Evolutionary conservation across 768 basidiomycete genomes (phyloP), one percentile per base, ranked within the genome.

Genomic region (Panellus pusillus): DNA sequence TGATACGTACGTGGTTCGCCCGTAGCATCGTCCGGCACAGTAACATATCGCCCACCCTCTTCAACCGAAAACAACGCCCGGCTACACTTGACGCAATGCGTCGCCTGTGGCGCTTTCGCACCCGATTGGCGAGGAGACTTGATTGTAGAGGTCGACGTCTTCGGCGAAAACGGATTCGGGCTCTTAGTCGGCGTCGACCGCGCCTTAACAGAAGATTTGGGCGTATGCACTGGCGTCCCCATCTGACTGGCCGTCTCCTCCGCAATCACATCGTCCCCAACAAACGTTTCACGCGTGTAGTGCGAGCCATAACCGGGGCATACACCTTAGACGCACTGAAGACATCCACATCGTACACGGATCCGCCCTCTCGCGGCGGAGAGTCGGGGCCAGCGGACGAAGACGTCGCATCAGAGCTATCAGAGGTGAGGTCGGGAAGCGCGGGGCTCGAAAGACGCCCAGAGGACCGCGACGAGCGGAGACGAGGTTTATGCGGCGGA

Each of bases 41-140:
- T 87, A 29, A 91, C 81, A 66, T 84, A 91, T 52, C 79, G 80
- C 38, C 86, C 84, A 6, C 79, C 81, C 50, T 79, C 79, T 24
- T 72, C 74, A 4, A 76, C 68, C 39, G 76, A 78, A 65, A 89
- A 86, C 45, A 92, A 73, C 6, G 77, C 73, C 11, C 74, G 72
- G 12, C 68, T 68, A 60, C 91, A 93, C 63, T 78, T 82, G 32
- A 78, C 76, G 61, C 91, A 93, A 15, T 67, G 72, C 12, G 78
- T 74, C 35, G 78, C 70, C 35, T 74, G 47, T 12, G 73, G 62
- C 4, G 69, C 57, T 15, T 57, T 52, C 17, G 55, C 24, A 24
- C 24, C 24, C 24, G 24, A 24, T 24, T 35, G 32, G 9, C 11
- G 14, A 9, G 32, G 32, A 35, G 32, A 35, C 38, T 42, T 36